Base-by-base conservation (phyloP, 768 basidiomycete species). In the Rhizopogon vesiculosus region DNA sequence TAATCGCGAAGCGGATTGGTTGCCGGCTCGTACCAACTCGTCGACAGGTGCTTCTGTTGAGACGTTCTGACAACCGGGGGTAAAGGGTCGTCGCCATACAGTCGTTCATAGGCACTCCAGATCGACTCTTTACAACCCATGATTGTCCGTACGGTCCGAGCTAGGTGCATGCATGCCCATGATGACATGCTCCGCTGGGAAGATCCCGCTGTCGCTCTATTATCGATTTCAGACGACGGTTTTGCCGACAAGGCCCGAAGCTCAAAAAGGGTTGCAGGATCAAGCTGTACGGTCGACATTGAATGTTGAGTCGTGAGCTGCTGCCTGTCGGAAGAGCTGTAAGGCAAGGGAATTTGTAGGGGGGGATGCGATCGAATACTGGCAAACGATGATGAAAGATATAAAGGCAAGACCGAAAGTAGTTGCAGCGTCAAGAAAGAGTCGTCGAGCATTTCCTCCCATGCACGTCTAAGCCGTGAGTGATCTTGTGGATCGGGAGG, bases 81-180 rank as follows among this genome's bases (percentile, higher is more conserved):
- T 39, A 74, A 71, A 7, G 69, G 62, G 25, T 74, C 74, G 42
- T 74, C 77, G 1, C 69, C 66, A 39, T 68, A 71, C 0, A 87
- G 66, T 52, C 70, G 72, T 44, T 79, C 69, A 64, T 88, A 90
- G 65, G 85, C 84, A 19, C 69, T 67, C 80, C 81, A 87, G 41
- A 91, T 81, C 18, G 84, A 80, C 41, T 87, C 86, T 62, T 87
- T 87, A 72, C 87, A 90, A 15, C 78, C 80, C 25, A 67, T 62
- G 25, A 89, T 76, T 18, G 78, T 80, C 31, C 74, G 76, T 8
- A 89, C 79, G 28, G 73, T 78, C 57, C 78, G 79, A 12, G 81
- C 81, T 9, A 91, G 74, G 64, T 89, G 87, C 79, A 91, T 84
- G 28, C 77, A 70, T n/a, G 76, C 76, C 71, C 78, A 82, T 19